Percentiles rank a stretch among this genome's conserved stretches.
Evolutionary conservation across 2,329 filamentous ascomycete species (phyloP).

Genomic region (Claviceps maximensis): DNA sequence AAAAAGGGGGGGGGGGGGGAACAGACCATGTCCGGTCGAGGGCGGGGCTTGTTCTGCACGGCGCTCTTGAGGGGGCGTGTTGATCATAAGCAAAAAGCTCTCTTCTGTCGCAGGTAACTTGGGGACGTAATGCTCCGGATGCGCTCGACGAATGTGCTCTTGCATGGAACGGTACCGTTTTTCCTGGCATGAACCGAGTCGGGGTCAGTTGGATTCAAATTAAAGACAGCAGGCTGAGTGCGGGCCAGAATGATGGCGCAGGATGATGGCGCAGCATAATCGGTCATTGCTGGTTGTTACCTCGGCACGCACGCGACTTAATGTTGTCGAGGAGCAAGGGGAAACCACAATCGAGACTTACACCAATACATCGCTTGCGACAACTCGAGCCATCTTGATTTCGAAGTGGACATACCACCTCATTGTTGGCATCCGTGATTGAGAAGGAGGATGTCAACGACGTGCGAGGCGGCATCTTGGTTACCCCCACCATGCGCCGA

Average conservation of each 20-base stretch:
- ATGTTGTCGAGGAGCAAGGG: background rate
- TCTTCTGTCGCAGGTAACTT: conserved; percentile 97
- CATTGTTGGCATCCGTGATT: conserved; percentile 82
- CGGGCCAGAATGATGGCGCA: background rate
- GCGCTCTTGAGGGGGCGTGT: conserved; percentile 66
- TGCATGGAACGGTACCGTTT: conserved; percentile 98
- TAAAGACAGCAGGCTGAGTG: background rate
- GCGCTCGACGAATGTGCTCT: conserved; percentile 94
- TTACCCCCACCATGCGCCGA: conserved; percentile 29
- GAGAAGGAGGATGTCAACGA: conserved; percentile 83
- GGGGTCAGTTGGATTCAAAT: background rate
- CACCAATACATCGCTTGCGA: conserved; percentile 93
- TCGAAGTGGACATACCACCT: conserved; percentile 89
- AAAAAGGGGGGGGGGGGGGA: background rate
- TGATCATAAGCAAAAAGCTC: conserved; percentile 95
- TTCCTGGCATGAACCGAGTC: conserved; percentile 43
- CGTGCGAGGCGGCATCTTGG: conserved; percentile 78
- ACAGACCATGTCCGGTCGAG: conserved; percentile 20
- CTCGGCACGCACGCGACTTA: background rate
- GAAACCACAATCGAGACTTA: conserved; percentile 45
- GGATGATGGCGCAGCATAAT: background rate
- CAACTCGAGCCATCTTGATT: conserved; percentile 96
- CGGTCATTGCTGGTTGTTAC: background rate
- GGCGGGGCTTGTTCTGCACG: conserved; percentile 26
- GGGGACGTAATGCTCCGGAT: conserved; percentile 93